phyloP scores from a whole-genome alignment of 257 asterid species.

The Phtheirospermum japonicum region DNA sequence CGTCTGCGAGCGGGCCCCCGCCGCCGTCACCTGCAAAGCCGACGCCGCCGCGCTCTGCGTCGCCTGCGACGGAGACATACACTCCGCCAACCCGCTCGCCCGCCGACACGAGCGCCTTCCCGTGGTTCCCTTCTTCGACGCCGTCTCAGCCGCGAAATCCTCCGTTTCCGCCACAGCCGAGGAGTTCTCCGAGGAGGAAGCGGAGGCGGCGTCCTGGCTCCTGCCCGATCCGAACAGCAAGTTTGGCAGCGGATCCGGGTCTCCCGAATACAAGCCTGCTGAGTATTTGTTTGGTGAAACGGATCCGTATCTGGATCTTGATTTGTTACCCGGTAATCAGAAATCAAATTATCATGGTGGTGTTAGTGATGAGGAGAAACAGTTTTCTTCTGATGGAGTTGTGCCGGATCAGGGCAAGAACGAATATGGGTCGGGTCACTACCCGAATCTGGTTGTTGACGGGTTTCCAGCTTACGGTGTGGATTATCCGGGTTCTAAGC shows the following conservation, averaged over 20 bases:
- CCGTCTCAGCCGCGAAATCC: slow-evolving; percentile 23
- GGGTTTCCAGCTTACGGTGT: slow-evolving; percentile 67
- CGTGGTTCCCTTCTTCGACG: slow-evolving; percentile 39
- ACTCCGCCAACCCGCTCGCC: slow-evolving; percentile 62
- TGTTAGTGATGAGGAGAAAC: slow-evolving; percentile 26
- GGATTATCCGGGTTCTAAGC: slow-evolving; percentile 55
- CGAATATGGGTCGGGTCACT: slow-evolving; percentile 39
- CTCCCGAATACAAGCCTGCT: slow-evolving; percentile 25
- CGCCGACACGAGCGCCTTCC: slow-evolving; percentile 61
- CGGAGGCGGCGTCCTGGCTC: slow-evolving; percentile 48
- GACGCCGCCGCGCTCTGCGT: slow-evolving; percentile 61
- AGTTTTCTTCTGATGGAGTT: slow-evolving; percentile 56
- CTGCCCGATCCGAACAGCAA: slow-evolving; percentile 38
- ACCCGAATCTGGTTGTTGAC: slow-evolving; percentile 56
- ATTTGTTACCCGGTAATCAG: slow-evolving; percentile 36
- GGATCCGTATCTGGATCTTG: slow-evolving; percentile 65
- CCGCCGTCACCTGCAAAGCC: slow-evolving; percentile 57
- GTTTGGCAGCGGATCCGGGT: slow-evolving; percentile 26
- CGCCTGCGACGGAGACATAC: slow-evolving; percentile 58
- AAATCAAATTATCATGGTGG: slow-evolving; percentile 15
- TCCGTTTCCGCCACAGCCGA: slow-evolving; percentile 18
- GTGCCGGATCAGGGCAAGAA: slow-evolving; percentile 49
- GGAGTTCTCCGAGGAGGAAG: slow-evolving; percentile 37
- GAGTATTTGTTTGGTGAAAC: slow-evolving; percentile 41
- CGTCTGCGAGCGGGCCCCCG: slow-evolving; percentile 61